Evolutionary conservation across 148 eudicot genomes (phyloP).

Genomic region (Talinum fruticosum): DNA sequence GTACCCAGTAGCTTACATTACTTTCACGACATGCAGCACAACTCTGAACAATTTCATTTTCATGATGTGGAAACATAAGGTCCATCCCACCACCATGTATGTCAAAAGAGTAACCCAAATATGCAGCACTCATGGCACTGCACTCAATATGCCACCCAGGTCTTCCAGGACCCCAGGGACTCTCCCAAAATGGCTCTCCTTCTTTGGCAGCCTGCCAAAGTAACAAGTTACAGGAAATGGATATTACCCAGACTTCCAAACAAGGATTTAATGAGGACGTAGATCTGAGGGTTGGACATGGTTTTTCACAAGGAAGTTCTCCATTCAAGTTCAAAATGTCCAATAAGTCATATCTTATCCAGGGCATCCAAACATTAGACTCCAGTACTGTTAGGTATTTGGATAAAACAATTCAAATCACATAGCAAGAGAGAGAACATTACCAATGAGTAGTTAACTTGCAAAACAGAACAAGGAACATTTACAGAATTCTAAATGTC

Average conservation of each 20-base stretch:
- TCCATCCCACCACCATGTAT: constrained; percentile 99
- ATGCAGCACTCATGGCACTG: constrained; percentile 97
- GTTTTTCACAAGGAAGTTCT: not conserved
- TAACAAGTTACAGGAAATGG: constrained; percentile 1
- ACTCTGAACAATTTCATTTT: constrained; percentile 95
- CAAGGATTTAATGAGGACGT: too few species aligned
- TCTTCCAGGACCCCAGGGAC: constrained; percentile 99
- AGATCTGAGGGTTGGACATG: not conserved
- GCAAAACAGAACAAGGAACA: not conserved
- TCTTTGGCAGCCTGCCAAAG: constrained; percentile 78
- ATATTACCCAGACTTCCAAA: not conserved
- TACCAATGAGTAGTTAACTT: not conserved
- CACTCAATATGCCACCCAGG: constrained; percentile 99
- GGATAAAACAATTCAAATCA: not conserved
- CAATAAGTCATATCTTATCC: not conserved
- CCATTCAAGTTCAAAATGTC: not conserved
- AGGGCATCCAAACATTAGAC: not conserved
- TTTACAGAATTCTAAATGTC: not conserved
- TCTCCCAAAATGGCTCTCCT: constrained; percentile 97
- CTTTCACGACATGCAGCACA: constrained; percentile 90
- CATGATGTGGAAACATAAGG: constrained; percentile 96
- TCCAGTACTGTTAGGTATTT: not conserved
- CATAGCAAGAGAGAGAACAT: constrained; percentile 2
- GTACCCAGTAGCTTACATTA: constrained; percentile 82
- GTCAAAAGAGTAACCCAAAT: constrained; percentile 79